Evolutionary conservation across 257 asterid genomes (phyloP), one percentile per base, ranked within the genome.

Genomic region (Echites panduratus): DNA sequence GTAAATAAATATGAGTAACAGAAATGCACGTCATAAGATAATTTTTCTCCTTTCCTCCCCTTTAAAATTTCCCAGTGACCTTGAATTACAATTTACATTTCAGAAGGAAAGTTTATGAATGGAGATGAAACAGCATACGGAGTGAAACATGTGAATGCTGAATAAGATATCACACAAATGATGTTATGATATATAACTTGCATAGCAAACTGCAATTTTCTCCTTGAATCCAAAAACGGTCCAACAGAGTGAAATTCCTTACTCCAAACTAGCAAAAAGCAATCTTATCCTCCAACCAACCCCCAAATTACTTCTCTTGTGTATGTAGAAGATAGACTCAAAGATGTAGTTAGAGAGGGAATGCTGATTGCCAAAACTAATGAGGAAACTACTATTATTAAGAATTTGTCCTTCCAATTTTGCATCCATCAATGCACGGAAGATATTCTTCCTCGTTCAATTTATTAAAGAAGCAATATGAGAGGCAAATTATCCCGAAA

Each of bases 391-490:
- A 19, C 11, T 9, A 9, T 9, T 41, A 17, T 24, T 3, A 58
- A 35, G 41, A 38, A 67, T 29, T 22, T 56, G 26, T 5, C n/a
- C 59, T 26, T 44, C 61, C 22, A 59, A 72, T 20, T 29, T 71
- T 59, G 48, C 9, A 26, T 27, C 49, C 40, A 45, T 61, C 0
- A 26, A 59, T 35, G 49, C 32, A 47, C 45, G 35, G 14, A 16
- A 72, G 41, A 45, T 32, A 11, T 72, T 45, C 27, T 27, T 17
- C 35, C 22, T 70, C 22, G 52, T 32, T 70, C 75, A 44, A 26
- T 9, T 45, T 41, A 72, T 59, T 13, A 4, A 45, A 17, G 29
- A 2, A 29, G 10, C 27, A 20, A 61, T 8, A 1, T 41, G 52
- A 35, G 24, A 47, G 32, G 13, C 17, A 54, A 9, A 19, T 8